These are phyloP conservation scores for Pseudonitzschia multistriata DNA, from an alignment of 108 stramenopile species.

Conservation along the genomic window DNA sequence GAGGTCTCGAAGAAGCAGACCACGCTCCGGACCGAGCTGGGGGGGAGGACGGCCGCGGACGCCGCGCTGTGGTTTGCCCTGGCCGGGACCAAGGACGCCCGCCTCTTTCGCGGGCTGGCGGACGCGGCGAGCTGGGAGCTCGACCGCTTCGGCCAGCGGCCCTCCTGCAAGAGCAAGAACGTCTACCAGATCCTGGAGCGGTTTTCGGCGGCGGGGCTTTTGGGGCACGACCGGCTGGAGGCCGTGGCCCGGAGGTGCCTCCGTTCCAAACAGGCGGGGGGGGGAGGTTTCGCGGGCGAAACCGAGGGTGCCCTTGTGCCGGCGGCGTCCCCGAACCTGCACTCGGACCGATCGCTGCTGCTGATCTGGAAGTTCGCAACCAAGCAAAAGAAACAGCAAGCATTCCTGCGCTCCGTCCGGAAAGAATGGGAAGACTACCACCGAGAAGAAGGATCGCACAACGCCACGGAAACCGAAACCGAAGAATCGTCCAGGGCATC, in stretches of 20 bases:
- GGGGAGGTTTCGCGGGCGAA: neutral
- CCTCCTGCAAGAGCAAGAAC: slow-evolving; percentile 64
- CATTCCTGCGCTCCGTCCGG: slow-evolving; percentile 43
- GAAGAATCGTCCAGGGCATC: neutral
- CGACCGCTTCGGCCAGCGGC: slow-evolving; percentile 49
- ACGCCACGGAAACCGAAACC: neutral
- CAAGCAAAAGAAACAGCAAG: slow-evolving; percentile 58
- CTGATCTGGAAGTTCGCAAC: slow-evolving; percentile 72
- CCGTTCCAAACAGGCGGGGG: neutral
- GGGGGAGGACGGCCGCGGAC: slow-evolving; percentile 78
- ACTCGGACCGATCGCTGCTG: slow-evolving; percentile 54
- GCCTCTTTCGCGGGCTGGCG: slow-evolving; percentile 47
- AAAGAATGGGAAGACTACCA: slow-evolving; percentile 46
- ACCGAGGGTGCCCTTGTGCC: neutral
- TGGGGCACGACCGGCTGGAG: slow-evolving; percentile 4
- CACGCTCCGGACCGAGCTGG: slow-evolving; percentile 29
- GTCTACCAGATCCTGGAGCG: slow-evolving; percentile 62
- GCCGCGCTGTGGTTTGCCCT: slow-evolving; percentile 82
- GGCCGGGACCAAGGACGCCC: slow-evolving; percentile 42
- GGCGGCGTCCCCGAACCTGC: slow-evolving; percentile 20
- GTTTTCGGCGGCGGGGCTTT: slow-evolving; percentile 60
- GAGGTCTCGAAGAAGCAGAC: slow-evolving; percentile 11
- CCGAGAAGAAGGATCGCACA: neutral
- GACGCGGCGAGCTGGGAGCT: slow-evolving; percentile 50
- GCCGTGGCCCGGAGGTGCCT: neutral